Conservation (phyloP, 768 basidiomycete species). For the Auriculariales sp. region DNA sequence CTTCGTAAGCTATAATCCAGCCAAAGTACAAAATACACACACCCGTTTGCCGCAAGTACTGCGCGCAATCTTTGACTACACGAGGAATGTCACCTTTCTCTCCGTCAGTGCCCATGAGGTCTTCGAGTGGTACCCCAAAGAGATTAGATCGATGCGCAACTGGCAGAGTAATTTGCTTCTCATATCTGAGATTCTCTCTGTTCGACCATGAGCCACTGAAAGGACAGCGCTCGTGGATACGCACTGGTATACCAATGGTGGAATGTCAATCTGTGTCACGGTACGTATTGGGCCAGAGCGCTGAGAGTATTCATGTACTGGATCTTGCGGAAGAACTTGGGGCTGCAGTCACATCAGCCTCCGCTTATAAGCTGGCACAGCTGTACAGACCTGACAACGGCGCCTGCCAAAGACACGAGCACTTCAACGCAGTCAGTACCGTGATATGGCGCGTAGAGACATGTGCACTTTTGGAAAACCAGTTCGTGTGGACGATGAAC, state of each 20-base stretch:
- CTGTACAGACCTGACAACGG: slow-evolving; percentile 59
- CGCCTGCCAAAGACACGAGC: slow-evolving; percentile 78
- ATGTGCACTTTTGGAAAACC: slow-evolving; percentile 69
- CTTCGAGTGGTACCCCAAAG: slow-evolving; percentile 71
- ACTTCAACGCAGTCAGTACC: slow-evolving; percentile 28
- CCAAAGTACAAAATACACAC: background rate
- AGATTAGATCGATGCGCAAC: slow-evolving; percentile 42
- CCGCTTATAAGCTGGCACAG: background rate
- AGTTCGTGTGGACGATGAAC: slow-evolving; percentile 80
- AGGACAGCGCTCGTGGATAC: slow-evolving; percentile 14
- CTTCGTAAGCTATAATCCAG: background rate
- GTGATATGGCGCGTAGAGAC: slow-evolving; percentile 2
- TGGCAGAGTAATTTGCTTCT: slow-evolving; percentile 54
- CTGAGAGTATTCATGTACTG: slow-evolving; percentile 64
- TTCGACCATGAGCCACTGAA: slow-evolving; percentile 2
- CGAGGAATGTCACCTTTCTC: slow-evolving; percentile 75
- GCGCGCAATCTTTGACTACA: slow-evolving; percentile 61
- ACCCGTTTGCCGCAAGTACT: slow-evolving; percentile 52
- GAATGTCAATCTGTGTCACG: slow-evolving; percentile 81
- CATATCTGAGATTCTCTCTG: slow-evolving; percentile 70
- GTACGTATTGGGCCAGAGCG: slow-evolving; percentile 59
- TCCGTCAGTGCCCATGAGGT: slow-evolving; percentile 68
- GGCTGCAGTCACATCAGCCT: slow-evolving; percentile 26
- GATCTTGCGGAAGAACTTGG: slow-evolving; percentile 83
- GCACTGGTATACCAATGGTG: slow-evolving; percentile 70